These are phyloP conservation scores for Aspergillus fijiensis DNA, from an alignment of 2,329 filamentous ascomycete species.

Conservation along the genomic window DNA sequence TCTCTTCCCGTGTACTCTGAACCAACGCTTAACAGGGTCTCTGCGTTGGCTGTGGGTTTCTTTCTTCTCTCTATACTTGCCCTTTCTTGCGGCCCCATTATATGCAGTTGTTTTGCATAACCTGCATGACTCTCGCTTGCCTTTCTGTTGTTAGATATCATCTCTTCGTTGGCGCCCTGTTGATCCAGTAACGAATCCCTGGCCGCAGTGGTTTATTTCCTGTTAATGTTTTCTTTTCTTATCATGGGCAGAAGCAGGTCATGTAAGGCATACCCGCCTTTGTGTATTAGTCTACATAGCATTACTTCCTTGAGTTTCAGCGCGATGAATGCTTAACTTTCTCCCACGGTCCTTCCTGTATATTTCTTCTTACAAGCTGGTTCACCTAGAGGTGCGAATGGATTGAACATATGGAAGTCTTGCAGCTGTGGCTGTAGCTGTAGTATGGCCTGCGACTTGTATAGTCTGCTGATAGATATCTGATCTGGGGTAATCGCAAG, in stretches of 20 bases:
- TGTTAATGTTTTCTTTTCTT: constrained; percentile 24
- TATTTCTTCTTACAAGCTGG: neutral
- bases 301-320: constrained; percentile 21
- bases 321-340: constrained; percentile 24
- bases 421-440: too few relatives aligned
- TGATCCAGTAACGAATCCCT: constrained; percentile 30
- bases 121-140: constrained; percentile 23
- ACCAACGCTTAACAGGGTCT: constrained; percentile 9
- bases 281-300: constrained; percentile 32
- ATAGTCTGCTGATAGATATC: too few relatives aligned
- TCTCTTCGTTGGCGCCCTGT: constrained; percentile 15
- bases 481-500: too few relatives aligned
- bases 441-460: neutral
- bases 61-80: constrained; percentile 16
- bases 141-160: constrained; percentile 17
- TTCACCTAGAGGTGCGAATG: neutral
- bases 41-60: constrained; percentile 17
- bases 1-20: constrained; percentile 16
- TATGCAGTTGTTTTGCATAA: constrained; percentile 30
- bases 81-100: constrained; percentile 14
- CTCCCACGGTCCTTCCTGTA: neutral
- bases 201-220: constrained; percentile 21
- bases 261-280: constrained; percentile 22
- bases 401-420: too few relatives aligned
- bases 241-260: constrained; percentile 23